A percentile compares a stretch with the other conserved stretches of the same genome.
Evolutionary conservation across 2,329 filamentous ascomycete species (phyloP).

Genomic region (Paracamarosporium sp.): DNA sequence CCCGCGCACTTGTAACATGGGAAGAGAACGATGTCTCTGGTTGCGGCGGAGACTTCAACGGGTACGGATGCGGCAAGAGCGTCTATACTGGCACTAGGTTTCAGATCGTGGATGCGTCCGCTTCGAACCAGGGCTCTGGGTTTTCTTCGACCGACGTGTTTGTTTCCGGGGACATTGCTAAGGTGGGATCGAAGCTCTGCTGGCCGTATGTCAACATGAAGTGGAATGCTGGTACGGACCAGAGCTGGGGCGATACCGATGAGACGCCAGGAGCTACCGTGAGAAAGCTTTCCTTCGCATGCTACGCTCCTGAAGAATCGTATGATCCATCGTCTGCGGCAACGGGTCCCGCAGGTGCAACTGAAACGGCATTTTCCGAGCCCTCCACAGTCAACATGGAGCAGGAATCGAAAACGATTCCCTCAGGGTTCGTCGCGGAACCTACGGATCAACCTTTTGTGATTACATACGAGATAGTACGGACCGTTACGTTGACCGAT

Average conservation of each 20-base stretch:
- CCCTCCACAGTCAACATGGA: not conserved
- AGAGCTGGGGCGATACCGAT: not conserved
- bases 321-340: not conserved
- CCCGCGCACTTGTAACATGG: not conserved
- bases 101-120: not conserved
- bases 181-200: slow-evolving; percentile 1
- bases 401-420: not conserved
- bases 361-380: no score
- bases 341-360: not conserved
- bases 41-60: not conserved
- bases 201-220: slow-evolving; percentile 4
- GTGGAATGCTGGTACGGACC: not conserved
- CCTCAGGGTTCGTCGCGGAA: not conserved
- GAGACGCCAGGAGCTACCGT: not conserved
- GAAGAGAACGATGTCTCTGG: not conserved
- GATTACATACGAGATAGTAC: not conserved
- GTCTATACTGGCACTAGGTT: not conserved
- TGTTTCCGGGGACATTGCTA: not conserved
- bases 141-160: not conserved
- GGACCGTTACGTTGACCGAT: not conserved
- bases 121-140: not conserved
- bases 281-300: not conserved
- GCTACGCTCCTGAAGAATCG: not conserved
- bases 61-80: not conserved
- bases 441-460: not conserved